phyloP scores from a whole-genome alignment of 176 grass and related monocot species.

The Avena insularis region DNA sequence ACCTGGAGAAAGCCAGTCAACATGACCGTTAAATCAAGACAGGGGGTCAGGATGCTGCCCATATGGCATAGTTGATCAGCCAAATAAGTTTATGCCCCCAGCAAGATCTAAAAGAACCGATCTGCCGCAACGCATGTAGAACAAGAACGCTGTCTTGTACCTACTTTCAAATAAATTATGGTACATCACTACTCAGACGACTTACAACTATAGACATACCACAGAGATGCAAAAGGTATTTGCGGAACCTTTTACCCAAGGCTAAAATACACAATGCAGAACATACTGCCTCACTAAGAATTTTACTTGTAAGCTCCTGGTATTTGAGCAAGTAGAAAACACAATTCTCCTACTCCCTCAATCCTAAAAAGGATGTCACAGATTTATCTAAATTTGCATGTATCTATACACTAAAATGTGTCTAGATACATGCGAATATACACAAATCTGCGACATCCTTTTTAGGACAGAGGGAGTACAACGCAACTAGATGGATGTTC shows the following conservation, averaged over 20 bases:
- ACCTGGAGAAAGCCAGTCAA: conserved; percentile 39
- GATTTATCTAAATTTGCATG: too few relatives aligned
- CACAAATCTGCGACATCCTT: too few relatives aligned
- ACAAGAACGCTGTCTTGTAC: neutral
- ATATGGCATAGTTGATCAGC: neutral
- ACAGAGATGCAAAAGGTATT: neutral
- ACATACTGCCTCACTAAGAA: neutral
- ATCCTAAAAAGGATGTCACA: too few relatives aligned
- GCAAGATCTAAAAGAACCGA: neutral
- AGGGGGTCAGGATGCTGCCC: neutral
- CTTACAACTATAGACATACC: neutral
- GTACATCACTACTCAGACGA: neutral
- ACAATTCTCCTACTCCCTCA: neutral
- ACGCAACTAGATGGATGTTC: conserved; percentile 15
- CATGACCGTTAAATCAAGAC: conserved; percentile 32
- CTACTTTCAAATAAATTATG: neutral
- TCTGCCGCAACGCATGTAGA: neutral
- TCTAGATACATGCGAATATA: too few relatives aligned
- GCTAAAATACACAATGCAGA: conserved; percentile 4
- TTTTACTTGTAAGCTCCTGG: neutral
- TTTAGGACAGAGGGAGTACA: neutral
- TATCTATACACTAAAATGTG: too few relatives aligned
- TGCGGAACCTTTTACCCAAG: neutral
- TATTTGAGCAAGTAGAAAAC: conserved; percentile 8
- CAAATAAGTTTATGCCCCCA: neutral